Conservation (phyloP, 2,329 filamentous ascomycete species). For the Fusarium abutilonis region DNA sequence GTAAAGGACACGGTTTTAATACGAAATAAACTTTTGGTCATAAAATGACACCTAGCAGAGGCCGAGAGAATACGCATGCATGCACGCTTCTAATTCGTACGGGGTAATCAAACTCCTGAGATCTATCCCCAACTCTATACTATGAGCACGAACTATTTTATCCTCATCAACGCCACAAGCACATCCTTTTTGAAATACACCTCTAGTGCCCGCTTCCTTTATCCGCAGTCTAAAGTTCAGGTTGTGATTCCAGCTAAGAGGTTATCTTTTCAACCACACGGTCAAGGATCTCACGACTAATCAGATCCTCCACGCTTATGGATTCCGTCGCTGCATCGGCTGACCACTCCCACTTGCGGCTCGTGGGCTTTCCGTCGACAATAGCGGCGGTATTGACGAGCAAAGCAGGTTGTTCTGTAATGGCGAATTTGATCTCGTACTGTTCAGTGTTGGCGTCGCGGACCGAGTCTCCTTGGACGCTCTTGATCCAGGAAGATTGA, state of each 20-base stretch:
- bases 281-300: constrained; percentile 21
- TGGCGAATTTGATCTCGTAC: constrained; percentile 48
- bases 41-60: background rate
- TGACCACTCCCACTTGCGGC: constrained; percentile 48
- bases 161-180: constrained; percentile 5
- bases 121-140: background rate
- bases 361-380: constrained; percentile 22
- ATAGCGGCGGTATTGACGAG: constrained; percentile 36
- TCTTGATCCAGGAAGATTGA: constrained; percentile 44
- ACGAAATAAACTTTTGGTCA: background rate
- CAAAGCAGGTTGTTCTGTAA: constrained; percentile 41
- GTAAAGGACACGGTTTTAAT: constrained; percentile 1
- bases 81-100: background rate
- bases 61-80: background rate
- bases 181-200: background rate
- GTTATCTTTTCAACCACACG: constrained; percentile 19
- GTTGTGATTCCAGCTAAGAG: constrained; percentile 26
- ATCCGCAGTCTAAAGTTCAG: background rate
- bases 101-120: background rate
- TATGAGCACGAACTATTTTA: background rate
- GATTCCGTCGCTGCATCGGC: constrained; percentile 25
- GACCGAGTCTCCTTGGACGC: constrained; percentile 49
- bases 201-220: background rate
- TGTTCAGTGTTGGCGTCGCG: constrained; percentile 43
- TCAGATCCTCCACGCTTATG: constrained; percentile 38